Base-by-base conservation (phyloP, 2,329 filamentous ascomycete species). In the Diaporthe sp. region DNA sequence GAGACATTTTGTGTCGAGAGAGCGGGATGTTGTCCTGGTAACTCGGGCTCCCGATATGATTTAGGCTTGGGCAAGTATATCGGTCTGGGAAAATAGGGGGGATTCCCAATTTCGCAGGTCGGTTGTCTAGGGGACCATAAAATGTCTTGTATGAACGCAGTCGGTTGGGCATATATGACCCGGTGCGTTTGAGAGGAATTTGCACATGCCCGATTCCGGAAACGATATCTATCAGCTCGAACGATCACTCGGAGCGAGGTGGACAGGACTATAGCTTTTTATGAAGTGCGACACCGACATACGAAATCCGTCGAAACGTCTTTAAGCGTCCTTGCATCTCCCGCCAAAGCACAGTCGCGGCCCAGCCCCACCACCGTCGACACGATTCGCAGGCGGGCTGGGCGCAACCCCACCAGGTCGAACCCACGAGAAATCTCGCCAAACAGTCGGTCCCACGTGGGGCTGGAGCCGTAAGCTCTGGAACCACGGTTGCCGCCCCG, bases 341-440 rank as follows among this genome's bases (percentile, higher is more conserved):
- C 53, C 25, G 19, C 58, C 58, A 61, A 55, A 55, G 51, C 44
- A 37, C 12, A n/a, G 57, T 65, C 61, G 42, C 42, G 61, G 28
- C 58, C 7, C 71, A 39, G 73, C 73, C 73, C 73, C 73, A 75
- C 73, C 46, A 34, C 37, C 46, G 10, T 53, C 39, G 25, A 62
- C 51, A 19, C 73, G 31, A 75, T 75, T 75, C 44, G 67, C 22
- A 25, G 12, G 37, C 67, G 49, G 34, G 57, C 67, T 37, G 34
- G 31, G 39, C 31, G 31, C 31, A 61, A 17, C 73, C 65, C 73
- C 73, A 72, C 73, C 67, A 34, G 31, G 19, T 72, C 67, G 73
- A 76, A 76, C 17, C 61, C 70, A 73, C 75, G 75, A 76, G 75
- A 76, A 76, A 75, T 76, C 62, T 76, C 75, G 75, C 75, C 75